Evolutionary conservation across 106 monocot genomes (phyloP).

Genomic region (Dendrobium huoshanense): DNA sequence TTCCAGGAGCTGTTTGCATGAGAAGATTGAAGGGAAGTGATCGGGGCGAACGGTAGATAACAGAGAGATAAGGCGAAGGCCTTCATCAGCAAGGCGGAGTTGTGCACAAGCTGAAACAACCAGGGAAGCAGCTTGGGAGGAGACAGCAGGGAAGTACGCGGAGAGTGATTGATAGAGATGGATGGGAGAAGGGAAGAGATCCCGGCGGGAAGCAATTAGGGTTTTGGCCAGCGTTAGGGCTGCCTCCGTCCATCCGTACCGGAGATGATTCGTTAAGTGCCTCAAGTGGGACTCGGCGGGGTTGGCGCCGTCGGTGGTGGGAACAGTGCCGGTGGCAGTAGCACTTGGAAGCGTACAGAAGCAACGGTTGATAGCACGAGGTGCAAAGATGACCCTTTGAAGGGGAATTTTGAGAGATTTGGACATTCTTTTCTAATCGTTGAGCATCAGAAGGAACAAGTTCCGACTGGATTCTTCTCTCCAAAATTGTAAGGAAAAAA

Average conservation of each 20-base stretch:
- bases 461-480: too few species aligned
- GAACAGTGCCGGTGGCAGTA: not conserved
- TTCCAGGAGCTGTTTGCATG: constrained; percentile 33
- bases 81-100: constrained; percentile 11
- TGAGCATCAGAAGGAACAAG: too few species aligned
- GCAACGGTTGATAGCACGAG: not conserved
- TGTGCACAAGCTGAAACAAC: constrained; percentile 13
- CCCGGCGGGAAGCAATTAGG: constrained; percentile 3
- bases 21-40: constrained; percentile 12
- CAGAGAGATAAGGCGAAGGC: constrained; percentile 2
- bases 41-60: constrained; percentile 1
- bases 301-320: not conserved
- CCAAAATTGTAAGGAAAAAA: too few species aligned
- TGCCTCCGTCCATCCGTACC: constrained; percentile 4
- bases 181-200: constrained; percentile 2
- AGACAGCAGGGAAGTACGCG: not conserved
- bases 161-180: constrained; percentile 14
- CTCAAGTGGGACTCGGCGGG: not conserved
- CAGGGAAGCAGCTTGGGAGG: constrained; percentile 2
- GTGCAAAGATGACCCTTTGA: not conserved
- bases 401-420: not conserved
- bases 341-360: not conserved
- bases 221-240: constrained; percentile 9
- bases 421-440: not conserved
- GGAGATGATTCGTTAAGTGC: constrained; percentile 4